A percentile compares a stretch with the other conserved stretches of the same genome.
Evolutionary conservation across 768 basidiomycete genomes (phyloP).

Genomic region (Collybia nuda): DNA sequence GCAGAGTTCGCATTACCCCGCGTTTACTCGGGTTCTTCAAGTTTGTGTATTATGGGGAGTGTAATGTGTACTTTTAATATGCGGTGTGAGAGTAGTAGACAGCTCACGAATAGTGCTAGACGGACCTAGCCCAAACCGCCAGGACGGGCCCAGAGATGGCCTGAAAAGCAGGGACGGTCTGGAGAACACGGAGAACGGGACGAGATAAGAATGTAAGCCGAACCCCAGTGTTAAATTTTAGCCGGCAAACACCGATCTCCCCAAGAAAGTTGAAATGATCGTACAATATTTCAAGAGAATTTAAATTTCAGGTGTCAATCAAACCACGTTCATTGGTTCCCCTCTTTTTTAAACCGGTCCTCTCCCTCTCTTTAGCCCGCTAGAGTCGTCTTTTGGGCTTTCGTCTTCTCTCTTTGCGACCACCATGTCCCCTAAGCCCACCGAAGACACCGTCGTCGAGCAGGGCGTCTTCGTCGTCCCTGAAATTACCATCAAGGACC

Average conservation of each 20-base stretch:
- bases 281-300: neutral
- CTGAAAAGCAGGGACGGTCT: too few relatives aligned
- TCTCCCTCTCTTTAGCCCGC: conserved; percentile 3
- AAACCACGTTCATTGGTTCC: neutral
- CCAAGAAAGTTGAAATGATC: conserved; percentile 8
- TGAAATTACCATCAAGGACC: conserved; percentile 84
- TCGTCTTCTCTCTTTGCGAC: conserved; percentile 8
- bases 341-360: conserved; percentile 10
- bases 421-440: conserved; percentile 33
- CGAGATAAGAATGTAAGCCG: too few relatives aligned
- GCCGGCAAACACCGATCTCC: neutral
- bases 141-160: too few relatives aligned
- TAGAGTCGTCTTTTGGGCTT: too few relatives aligned
- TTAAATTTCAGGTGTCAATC: conserved; percentile 4
- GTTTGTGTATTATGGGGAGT: neutral
- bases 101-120: neutral
- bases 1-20: neutral
- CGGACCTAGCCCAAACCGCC: too few relatives aligned
- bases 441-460: conserved; percentile 37
- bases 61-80: neutral
- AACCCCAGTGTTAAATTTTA: too few relatives aligned
- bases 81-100: neutral
- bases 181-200: too few relatives aligned
- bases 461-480: conserved; percentile 72
- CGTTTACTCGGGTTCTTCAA: conserved; percentile 1